A percentile compares a stretch with the other conserved stretches of the same genome.
Evolutionary conservation across 176 grass and related monocot species (phyloP).

Genomic region (Triticum monococcum): DNA sequence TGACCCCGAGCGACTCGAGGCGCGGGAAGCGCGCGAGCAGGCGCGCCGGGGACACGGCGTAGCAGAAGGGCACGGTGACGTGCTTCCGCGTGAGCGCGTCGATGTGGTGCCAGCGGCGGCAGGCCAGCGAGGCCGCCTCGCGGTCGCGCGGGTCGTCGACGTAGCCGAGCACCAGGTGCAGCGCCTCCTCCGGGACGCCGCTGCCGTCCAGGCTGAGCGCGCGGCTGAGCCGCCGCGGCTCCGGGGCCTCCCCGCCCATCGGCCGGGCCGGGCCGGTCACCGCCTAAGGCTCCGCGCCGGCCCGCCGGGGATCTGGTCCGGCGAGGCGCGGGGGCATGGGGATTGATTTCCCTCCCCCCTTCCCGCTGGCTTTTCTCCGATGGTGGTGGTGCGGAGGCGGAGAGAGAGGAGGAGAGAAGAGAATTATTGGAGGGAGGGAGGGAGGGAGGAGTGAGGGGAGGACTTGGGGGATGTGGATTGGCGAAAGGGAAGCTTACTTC

Average conservation of each 20-base stretch:
- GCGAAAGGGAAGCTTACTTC: slow-evolving; percentile 27
- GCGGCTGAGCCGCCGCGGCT: slow-evolving; percentile 33
- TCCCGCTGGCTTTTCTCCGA: neutral
- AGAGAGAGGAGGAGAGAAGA: neutral
- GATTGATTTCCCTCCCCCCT: neutral
- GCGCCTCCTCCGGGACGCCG: slow-evolving; percentile 63
- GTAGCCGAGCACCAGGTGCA: slow-evolving; percentile 65
- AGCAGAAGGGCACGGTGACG: slow-evolving; percentile 80
- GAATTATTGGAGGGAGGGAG: slow-evolving; percentile 48
- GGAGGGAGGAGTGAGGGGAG: slow-evolving; percentile 21
- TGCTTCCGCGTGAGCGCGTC: slow-evolving; percentile 73
- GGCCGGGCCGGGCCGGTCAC: neutral
- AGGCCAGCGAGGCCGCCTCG: slow-evolving; percentile 64
- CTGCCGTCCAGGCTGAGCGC: slow-evolving; percentile 32
- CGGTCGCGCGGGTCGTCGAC: slow-evolving; percentile 73
- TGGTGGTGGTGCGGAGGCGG: neutral
- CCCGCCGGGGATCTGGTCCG: slow-evolving; percentile 34
- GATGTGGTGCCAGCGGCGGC: slow-evolving; percentile 69
- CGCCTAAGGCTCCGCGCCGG: neutral
- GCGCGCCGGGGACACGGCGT: slow-evolving; percentile 51
- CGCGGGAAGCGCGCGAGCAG: slow-evolving; percentile 60
- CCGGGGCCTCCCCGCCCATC: slow-evolving; percentile 60
- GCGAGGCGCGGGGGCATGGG: slow-evolving; percentile 22
- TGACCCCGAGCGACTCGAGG: slow-evolving; percentile 74
- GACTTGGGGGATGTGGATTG: slow-evolving; percentile 11